phyloP scores from a whole-genome alignment of 305 asterid species.

The Fraxinus albicans region DNA sequence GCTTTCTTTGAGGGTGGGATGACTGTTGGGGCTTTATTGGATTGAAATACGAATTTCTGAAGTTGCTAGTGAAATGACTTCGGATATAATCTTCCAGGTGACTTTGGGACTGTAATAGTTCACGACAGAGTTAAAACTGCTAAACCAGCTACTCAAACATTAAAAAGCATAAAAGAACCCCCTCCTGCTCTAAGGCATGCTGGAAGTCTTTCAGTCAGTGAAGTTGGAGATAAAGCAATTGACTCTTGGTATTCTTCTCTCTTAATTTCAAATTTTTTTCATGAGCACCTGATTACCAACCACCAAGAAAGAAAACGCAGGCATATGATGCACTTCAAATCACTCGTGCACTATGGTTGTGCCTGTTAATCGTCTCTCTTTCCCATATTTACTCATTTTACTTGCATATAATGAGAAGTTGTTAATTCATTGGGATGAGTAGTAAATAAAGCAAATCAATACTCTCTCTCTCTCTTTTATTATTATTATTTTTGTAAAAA shows the following conservation, averaged over 20 bases:
- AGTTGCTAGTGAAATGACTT: conserved; percentile 23
- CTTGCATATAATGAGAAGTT: neutral
- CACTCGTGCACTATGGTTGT: neutral
- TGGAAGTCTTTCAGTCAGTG: conserved; percentile 45
- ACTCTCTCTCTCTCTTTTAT: neutral
- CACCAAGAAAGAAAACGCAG: neutral
- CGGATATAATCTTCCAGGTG: conserved; percentile 54
- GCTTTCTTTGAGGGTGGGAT: neutral
- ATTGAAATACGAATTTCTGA: conserved; percentile 1
- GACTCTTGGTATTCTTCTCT: conserved; percentile 46
- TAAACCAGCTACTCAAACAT: conserved; percentile 38
- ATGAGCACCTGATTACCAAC: neutral
- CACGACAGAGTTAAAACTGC: conserved; percentile 56
- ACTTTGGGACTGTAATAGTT: conserved; percentile 80
- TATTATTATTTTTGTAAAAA: neutral
- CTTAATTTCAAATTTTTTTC: neutral
- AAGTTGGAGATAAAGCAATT: conserved; percentile 45
- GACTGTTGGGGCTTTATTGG: neutral
- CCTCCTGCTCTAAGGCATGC: conserved; percentile 41
- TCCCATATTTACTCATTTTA: neutral
- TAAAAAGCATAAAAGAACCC: conserved; percentile 39
- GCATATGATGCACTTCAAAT: neutral
- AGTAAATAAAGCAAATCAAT: neutral
- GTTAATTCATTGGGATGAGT: neutral
- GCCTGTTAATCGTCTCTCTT: neutral